Conservation (phyloP, 805 yeast genomes). For the Yarrowia deformans region DNA sequence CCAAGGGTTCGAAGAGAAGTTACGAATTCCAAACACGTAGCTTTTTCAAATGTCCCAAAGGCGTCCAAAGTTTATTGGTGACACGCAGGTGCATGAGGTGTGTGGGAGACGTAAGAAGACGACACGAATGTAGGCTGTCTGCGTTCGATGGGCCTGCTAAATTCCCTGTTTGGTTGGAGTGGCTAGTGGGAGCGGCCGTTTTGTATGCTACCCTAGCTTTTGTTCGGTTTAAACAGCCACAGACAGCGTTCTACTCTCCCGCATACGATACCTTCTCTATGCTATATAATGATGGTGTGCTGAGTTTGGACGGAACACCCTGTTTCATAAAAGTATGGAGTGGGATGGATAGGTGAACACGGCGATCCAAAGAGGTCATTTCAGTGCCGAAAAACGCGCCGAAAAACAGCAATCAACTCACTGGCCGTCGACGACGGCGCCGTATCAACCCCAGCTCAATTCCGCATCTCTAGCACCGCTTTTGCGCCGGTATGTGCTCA, state of each 20-base stretch:
- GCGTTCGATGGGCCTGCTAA: not conserved
- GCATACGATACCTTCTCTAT: not conserved
- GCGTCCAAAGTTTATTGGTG: slow-evolving; percentile 10
- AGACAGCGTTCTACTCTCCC: too few species aligned
- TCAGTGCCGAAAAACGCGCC: not conserved
- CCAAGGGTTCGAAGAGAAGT: not conserved
- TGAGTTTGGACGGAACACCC: not conserved
- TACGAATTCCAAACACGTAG: slow-evolving; percentile 19
- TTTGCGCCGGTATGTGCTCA: not conserved
- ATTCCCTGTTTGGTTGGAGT: not conserved
- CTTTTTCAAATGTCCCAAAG: slow-evolving; percentile 38
- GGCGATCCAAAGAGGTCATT: too few species aligned
- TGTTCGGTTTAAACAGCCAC: too few species aligned
- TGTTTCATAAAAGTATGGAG: slow-evolving; percentile 6
- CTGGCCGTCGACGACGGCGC: not conserved
- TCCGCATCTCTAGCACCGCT: not conserved
- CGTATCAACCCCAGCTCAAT: not conserved
- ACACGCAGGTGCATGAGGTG: slow-evolving; percentile 10
- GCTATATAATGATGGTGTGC: not conserved
- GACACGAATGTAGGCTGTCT: too few species aligned
- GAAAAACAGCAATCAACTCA: not conserved
- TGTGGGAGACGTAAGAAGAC: too few species aligned
- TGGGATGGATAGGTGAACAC: too few species aligned
- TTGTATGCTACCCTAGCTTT: too few species aligned
- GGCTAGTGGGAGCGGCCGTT: not conserved